phyloP scores from a whole-genome alignment of 179 eudicot species.

The Sideroxylon spinosum region DNA sequence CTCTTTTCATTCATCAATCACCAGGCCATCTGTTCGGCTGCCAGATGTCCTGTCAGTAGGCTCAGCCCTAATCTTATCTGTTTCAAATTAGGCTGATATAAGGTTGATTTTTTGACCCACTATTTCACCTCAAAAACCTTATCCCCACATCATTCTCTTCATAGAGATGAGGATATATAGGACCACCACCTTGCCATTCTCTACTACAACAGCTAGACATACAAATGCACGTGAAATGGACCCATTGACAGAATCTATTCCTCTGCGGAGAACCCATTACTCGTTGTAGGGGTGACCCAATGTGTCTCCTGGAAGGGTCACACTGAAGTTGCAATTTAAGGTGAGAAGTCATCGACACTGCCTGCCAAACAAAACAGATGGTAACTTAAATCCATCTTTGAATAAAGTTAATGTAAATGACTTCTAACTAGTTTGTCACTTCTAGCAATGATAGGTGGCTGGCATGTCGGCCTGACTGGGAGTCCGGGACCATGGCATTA shows the following conservation, averaged over 20 bases:
- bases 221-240: conserved; percentile 1
- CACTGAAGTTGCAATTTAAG: neutral
- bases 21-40: neutral
- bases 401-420: neutral
- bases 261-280: too few species aligned
- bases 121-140: conserved; percentile 14
- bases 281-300: neutral
- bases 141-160: neutral
- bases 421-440: conserved; percentile 17
- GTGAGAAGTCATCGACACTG: neutral
- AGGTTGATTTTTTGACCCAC: neutral
- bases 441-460: conserved; percentile 22
- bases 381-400: neutral
- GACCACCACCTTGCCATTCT: neutral
- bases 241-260: neutral
- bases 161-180: neutral
- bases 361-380: neutral
- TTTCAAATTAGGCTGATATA: too few species aligned
- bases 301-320: neutral
- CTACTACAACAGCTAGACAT: neutral
- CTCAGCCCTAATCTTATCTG: too few species aligned
- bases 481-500: too few species aligned
- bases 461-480: neutral
- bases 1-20: neutral
- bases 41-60: too few species aligned